Evolutionary conservation across 257 asterid genomes (phyloP).

Genomic region (Przewalskia tangutica): DNA sequence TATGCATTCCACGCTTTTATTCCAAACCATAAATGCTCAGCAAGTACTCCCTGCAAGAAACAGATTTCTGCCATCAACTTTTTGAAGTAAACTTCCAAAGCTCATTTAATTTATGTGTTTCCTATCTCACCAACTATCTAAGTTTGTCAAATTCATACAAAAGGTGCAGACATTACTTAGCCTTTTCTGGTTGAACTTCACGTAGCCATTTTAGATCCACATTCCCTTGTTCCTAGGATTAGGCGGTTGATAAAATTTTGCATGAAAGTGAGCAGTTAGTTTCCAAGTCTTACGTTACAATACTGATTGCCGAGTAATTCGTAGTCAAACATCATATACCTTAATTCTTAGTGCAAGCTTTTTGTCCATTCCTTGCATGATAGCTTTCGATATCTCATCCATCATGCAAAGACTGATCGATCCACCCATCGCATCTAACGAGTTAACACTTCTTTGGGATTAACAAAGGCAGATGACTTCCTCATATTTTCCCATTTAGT

Average conservation of each 20-base stretch:
- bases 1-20: too few relatives aligned
- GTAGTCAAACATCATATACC: neutral
- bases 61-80: too few relatives aligned
- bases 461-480: neutral
- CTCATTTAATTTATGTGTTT: too few relatives aligned
- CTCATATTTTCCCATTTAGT: too few relatives aligned
- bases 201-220: slow-evolving; percentile 16
- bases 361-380: slow-evolving; percentile 16
- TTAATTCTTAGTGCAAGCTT: slow-evolving; percentile 19
- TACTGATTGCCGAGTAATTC: neutral
- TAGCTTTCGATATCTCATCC: slow-evolving; percentile 6
- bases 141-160: too few relatives aligned
- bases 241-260: slow-evolving; percentile 11
- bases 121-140: too few relatives aligned
- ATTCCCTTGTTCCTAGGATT: slow-evolving; percentile 6
- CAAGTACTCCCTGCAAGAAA: too few relatives aligned
- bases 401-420: too few relatives aligned
- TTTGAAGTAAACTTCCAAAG: too few relatives aligned
- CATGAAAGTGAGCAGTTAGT: slow-evolving; percentile 3
- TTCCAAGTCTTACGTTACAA: neutral
- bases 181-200: slow-evolving; percentile 8
- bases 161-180: too few relatives aligned
- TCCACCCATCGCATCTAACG: too few relatives aligned
- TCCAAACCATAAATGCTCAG: too few relatives aligned
- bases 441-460: neutral